These are phyloP conservation scores for Onygenales sp. DNA, from an alignment of 2,329 filamentous ascomycete species.

Conservation along the genomic window DNA sequence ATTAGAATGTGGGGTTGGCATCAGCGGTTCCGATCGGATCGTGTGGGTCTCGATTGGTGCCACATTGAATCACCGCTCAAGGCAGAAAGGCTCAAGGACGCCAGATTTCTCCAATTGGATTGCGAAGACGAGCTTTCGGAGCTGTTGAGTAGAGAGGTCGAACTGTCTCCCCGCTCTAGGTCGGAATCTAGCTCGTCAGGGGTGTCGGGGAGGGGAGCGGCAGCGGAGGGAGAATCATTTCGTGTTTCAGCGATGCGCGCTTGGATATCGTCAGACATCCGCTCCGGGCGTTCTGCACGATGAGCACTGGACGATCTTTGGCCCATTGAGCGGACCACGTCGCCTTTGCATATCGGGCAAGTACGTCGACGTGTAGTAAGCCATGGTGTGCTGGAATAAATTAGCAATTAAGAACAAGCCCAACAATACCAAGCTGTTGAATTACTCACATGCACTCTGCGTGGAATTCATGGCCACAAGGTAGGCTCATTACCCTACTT, in stretches of 20 bases:
- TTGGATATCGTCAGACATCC: slow-evolving; percentile 37
- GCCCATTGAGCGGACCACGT: slow-evolving; percentile 61
- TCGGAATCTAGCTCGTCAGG: slow-evolving; percentile 31
- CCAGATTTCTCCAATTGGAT: slow-evolving; percentile 35
- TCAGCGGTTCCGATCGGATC: slow-evolving; percentile 29
- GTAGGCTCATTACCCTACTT: slow-evolving; percentile 90
- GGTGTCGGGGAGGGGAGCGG: slow-evolving; percentile 35
- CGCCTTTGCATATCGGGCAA: slow-evolving; percentile 98
- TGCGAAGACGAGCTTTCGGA: slow-evolving; percentile 18
- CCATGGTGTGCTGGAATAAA: slow-evolving; percentile 70
- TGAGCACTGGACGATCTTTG: slow-evolving; percentile 1
- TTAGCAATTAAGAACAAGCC: neutral
- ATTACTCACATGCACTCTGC: slow-evolving; percentile 89
- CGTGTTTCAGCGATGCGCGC: slow-evolving; percentile 34
- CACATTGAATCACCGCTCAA: slow-evolving; percentile 38
- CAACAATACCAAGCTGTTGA: neutral
- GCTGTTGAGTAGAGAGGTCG: slow-evolving; percentile 23
- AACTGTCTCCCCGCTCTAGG: slow-evolving; percentile 31
- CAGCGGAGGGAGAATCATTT: slow-evolving; percentile 42
- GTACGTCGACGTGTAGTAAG: slow-evolving; percentile 87
- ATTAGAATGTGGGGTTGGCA: neutral
- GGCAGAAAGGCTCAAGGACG: slow-evolving; percentile 35
- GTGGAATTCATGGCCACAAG: slow-evolving; percentile 96
- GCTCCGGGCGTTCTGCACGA: slow-evolving; percentile 23
- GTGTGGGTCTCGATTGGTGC: slow-evolving; percentile 27